Conservation (phyloP, 768 basidiomycete species). For the Dictyophora rubrovolvata region DNA sequence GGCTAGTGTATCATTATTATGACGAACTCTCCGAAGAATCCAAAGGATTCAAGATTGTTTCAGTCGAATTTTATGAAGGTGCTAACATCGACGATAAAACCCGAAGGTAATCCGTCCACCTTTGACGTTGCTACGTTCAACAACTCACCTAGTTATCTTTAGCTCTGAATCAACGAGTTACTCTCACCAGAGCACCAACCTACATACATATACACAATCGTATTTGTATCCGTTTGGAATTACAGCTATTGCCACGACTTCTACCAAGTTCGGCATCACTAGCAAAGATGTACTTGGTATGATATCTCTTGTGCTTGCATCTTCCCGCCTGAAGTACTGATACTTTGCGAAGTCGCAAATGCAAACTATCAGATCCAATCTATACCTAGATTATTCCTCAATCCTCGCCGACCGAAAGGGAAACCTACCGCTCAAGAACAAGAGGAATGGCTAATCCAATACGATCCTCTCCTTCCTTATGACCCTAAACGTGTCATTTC, state of each 20-base stretch:
- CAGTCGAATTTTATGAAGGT: conserved; percentile 87
- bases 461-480: conserved; percentile 68
- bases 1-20: conserved; percentile 85
- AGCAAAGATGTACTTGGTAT: conserved; percentile 77
- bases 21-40: conserved; percentile 44
- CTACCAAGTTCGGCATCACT: conserved; percentile 82
- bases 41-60: conserved; percentile 66
- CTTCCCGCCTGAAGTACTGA: neutral
- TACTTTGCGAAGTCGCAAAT: conserved; percentile 53
- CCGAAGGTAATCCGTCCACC: conserved; percentile 39
- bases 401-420: conserved; percentile 73
- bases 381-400: conserved; percentile 60
- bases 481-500: conserved; percentile 53
- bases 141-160: neutral
- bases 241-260: conserved; percentile 61
- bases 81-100: conserved; percentile 53
- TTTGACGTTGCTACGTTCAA: neutral
- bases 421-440: conserved; percentile 69
- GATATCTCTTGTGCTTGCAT: conserved; percentile 18
- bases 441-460: conserved; percentile 80
- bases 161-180: conserved; percentile 49
- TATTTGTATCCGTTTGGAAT: conserved; percentile 64
- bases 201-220: conserved; percentile 56
- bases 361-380: conserved; percentile 63
- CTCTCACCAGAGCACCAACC: conserved; percentile 40